These are phyloP conservation scores for Colletotrichum theobromicola DNA, from an alignment of 2,329 filamentous ascomycete genomes.

Conservation along the genomic window DNA sequence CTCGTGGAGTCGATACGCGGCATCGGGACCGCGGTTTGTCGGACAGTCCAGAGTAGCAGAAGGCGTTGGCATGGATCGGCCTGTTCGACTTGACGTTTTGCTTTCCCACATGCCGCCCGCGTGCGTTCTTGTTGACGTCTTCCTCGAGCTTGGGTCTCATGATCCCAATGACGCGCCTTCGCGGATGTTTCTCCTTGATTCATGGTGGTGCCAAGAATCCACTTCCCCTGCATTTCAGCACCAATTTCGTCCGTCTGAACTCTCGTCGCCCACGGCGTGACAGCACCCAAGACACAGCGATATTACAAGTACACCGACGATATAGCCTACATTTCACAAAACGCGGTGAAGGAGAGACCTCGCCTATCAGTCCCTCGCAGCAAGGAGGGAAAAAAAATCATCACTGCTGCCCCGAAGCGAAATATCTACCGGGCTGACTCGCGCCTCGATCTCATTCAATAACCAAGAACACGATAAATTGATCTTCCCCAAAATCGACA, in stretches of 20 bases:
- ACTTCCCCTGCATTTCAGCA: slow-evolving; percentile 16
- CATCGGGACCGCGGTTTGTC: not conserved
- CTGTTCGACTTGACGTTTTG: not conserved
- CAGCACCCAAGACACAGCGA: not conserved
- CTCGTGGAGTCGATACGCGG: not conserved
- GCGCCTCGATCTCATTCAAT: not conserved
- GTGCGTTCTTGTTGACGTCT: not conserved
- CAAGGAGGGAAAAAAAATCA: not conserved
- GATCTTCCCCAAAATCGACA: not conserved
- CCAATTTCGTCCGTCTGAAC: not conserved
- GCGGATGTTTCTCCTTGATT: not conserved
- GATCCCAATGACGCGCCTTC: not conserved
- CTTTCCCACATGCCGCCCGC: slow-evolving; percentile 5
- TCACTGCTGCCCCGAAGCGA: not conserved
- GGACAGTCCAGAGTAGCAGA: not conserved
- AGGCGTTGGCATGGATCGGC: slow-evolving; percentile 12
- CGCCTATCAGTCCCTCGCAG: not conserved
- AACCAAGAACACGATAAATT: not conserved
- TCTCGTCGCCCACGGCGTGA: not conserved
- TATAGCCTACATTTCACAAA: not conserved
- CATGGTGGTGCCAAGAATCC: slow-evolving; percentile 9
- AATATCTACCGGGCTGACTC: not conserved
- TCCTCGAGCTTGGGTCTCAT: not conserved
- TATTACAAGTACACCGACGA: not conserved
- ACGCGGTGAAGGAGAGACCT: not conserved